A percentile compares a stretch with the other conserved stretches of the same genome.
Conservation (phyloP, 2,329 filamentous ascomycete genomes). For the Thelonectria olida region DNA sequence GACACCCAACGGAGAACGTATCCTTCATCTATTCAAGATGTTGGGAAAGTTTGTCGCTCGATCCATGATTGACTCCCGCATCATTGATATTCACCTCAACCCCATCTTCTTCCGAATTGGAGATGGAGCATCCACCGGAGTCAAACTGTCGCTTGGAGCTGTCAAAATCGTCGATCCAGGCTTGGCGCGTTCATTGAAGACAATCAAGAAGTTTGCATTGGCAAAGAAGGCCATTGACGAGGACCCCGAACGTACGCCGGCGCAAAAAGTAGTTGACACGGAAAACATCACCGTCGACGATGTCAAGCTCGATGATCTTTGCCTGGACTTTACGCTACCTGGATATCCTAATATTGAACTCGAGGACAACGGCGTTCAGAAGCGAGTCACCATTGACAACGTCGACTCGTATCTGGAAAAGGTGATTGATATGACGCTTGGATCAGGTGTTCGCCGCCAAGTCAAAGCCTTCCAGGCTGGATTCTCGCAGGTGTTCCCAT, state of each 20-base stretch:
- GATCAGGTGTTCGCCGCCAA: constrained; percentile 86
- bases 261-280: constrained; percentile 76
- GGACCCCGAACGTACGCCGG: constrained; percentile 69
- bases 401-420: constrained; percentile 88
- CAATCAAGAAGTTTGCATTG: constrained; percentile 86
- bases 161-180: constrained; percentile 90
- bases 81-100: constrained; percentile 97
- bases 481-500: constrained; percentile 96
- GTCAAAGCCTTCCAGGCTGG: constrained; percentile 90
- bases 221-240: constrained; percentile 86
- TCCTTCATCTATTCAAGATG: constrained; percentile 88
- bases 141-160: constrained; percentile 86
- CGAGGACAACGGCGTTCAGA: constrained; percentile 76
- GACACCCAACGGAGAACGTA: constrained; percentile 83
- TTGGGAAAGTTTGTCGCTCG: constrained; percentile 97
- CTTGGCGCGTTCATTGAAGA: constrained; percentile 83
- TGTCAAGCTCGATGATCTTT: constrained; percentile 84
- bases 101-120: constrained; percentile 97
- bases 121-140: constrained; percentile 67
- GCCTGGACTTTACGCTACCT: constrained; percentile 93
- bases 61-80: constrained; percentile 97
- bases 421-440: constrained; percentile 91
- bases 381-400: constrained; percentile 85
- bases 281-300: constrained; percentile 78
- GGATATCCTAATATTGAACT: constrained; percentile 91